These are phyloP conservation scores for Trichoderma lentiforme DNA, from an alignment of 2,329 filamentous ascomycete species.

Conservation along the genomic window DNA sequence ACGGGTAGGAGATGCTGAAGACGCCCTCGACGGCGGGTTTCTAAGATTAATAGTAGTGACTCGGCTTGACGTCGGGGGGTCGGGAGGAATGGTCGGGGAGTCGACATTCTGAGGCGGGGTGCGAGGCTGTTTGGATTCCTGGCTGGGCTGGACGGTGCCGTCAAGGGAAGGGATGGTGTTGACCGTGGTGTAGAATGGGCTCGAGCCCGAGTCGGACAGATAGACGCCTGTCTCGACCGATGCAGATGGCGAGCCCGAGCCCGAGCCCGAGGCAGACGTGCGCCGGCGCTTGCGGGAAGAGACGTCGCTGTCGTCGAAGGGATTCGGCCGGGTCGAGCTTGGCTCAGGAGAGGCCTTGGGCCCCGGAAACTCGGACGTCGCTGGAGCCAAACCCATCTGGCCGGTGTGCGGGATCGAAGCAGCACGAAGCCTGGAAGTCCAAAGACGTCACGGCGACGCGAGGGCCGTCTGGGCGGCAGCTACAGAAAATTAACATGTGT, in stretches of 20 bases:
- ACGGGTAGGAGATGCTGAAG: conserved; percentile 31
- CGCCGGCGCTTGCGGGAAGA: conserved; percentile 60
- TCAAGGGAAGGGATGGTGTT: conserved; percentile 30
- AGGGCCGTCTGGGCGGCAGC: conserved; percentile 52
- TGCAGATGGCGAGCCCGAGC: conserved; percentile 51
- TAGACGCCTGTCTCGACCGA: conserved; percentile 44
- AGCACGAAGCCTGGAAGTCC: conserved; percentile 44
- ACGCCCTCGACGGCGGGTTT: conserved; percentile 40
- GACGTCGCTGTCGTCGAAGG: conserved; percentile 57
- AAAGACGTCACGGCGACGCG: conserved; percentile 50
- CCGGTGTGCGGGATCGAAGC: conserved; percentile 36
- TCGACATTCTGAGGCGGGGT: conserved; percentile 40
- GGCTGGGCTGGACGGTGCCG: conserved; percentile 39
- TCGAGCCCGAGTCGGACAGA: conserved; percentile 32
- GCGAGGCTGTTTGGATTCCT: conserved; percentile 29
- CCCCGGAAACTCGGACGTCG: conserved; percentile 51
- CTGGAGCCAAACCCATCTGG: conserved; percentile 54
- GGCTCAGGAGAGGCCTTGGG: conserved; percentile 61
- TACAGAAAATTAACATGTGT: conserved; percentile 58
- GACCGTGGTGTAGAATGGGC: conserved; percentile 25
- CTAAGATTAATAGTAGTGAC: conserved; percentile 62
- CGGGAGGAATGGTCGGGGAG: conserved; percentile 31
- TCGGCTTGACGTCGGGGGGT: conserved; percentile 49
- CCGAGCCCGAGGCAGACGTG: conserved; percentile 53
- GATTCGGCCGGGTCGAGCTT: conserved; percentile 60